phyloP scores from a whole-genome alignment of 257 asterid species.

The Solanum etuberosum region DNA sequence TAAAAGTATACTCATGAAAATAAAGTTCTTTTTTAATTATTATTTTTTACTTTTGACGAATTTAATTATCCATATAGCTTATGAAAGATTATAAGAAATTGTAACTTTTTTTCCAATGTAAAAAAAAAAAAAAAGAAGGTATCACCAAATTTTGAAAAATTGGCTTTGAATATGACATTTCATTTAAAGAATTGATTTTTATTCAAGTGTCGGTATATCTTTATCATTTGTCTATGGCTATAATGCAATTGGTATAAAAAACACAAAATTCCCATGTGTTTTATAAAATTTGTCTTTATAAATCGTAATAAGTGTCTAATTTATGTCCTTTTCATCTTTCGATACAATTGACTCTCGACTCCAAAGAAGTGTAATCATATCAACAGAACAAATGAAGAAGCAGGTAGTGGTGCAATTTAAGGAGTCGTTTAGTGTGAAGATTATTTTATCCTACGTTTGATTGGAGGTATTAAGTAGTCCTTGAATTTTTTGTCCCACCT shows the following conservation, averaged over 20 bases:
- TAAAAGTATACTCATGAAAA: background rate
- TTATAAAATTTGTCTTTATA: background rate
- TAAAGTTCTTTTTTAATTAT: background rate
- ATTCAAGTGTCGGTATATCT: background rate
- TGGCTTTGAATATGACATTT: background rate
- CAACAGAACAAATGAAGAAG: too few relatives aligned
- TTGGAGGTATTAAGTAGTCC: too few relatives aligned
- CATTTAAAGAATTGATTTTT: background rate
- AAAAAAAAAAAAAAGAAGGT: background rate
- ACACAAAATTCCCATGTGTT: background rate
- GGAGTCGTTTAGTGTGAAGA: too few relatives aligned
- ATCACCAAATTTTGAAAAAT: background rate
- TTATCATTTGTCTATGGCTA: background rate
- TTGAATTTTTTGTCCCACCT: too few relatives aligned
- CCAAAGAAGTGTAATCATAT: background rate
- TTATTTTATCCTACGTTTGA: too few relatives aligned
- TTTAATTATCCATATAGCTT: background rate
- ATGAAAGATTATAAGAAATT: background rate
- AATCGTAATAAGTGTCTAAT: background rate
- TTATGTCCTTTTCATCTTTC: background rate
- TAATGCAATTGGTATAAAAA: background rate
- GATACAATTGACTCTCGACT: background rate
- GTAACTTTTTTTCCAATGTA: background rate
- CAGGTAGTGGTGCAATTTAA: too few relatives aligned
- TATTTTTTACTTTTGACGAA: background rate